Evolutionary conservation across 805 yeast species (phyloP), one percentile per base, ranked within the genome.

Genomic region (Pichia kluyveri): DNA sequence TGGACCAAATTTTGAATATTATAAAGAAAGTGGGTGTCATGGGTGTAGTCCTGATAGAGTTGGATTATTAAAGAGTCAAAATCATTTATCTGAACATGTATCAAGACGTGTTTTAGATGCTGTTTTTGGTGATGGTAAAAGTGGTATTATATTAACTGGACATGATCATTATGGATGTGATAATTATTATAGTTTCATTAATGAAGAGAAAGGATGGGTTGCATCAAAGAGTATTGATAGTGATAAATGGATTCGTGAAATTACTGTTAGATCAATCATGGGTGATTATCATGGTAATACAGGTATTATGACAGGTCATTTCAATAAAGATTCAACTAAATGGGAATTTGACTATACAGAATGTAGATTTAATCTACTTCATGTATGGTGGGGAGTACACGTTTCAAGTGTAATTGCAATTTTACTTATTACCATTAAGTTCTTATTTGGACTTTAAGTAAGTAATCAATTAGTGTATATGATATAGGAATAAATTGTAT

Each of bases 161-260:
- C 99, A 93, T 66, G 99, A 93, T 60, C 99, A 93, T 60, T 90
- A 83, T 54, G 99, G 99, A 1, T 93, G 99, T 61, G 82, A 80
- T 55, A 76, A 81, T 37, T 72, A 75, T 63, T 87, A 85, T 62
- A 78, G 76, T 60, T 70, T 59, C 49, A 62, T 73, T 44, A 51
- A 53, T 9, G 60, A 61, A 1, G 59, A 60, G 18, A 72, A 71
- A 6, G 65, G 69, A 17, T 85, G 95, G 95, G 71, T 63, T 7
- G 85, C 89, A 0, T 62, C 77, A 0, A 79, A 77, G 53, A 58
- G 61, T 4, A 54, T 60, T 9, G 56, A 58, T 8, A 54, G 68
- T 12, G 63, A 58, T 18, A 58, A 61, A n/a, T 68, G 72, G 17
- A 67, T 88, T 14, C 72, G 80, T 48, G 98, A 91, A 65, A 69